phyloP scores from a whole-genome alignment of 306 rosid species.

The Gynostemma pentaphyllum region DNA sequence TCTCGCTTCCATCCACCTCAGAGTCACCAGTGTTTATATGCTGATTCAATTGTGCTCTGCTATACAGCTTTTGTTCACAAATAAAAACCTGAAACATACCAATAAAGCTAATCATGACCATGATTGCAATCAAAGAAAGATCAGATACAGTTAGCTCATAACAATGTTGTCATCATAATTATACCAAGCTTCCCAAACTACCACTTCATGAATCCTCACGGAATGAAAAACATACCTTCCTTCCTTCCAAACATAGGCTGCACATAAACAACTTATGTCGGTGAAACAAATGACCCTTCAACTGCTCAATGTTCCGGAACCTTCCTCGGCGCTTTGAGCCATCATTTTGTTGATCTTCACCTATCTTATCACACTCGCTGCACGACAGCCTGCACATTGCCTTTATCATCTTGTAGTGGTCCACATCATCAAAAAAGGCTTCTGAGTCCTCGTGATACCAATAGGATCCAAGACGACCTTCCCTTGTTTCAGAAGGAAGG shows the following conservation, averaged over 20 bases:
- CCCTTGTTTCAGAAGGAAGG: conserved; percentile 30
- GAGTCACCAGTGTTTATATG: conserved; percentile 80
- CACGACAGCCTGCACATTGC: conserved; percentile 65
- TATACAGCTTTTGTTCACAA: conserved; percentile 89
- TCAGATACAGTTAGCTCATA: not conserved
- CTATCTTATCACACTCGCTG: conserved; percentile 73
- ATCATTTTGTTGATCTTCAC: conserved; percentile 50
- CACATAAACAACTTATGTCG: conserved; percentile 77
- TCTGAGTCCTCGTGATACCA: conserved; percentile 47
- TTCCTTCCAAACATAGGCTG: conserved; percentile 80
- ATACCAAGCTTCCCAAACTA: not conserved
- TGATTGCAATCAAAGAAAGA: conserved; percentile 5
- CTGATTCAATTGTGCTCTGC: conserved; percentile 67
- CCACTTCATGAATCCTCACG: not conserved
- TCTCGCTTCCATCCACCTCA: conserved; percentile 94
- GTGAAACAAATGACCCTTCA: conserved; percentile 83
- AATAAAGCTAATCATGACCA: not conserved
- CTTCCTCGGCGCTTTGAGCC: conserved; percentile 44
- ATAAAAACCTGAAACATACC: conserved; percentile 49
- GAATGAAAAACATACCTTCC: conserved; percentile 47
- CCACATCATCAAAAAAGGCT: conserved; percentile 33
- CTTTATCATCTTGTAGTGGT: conserved; percentile 56
- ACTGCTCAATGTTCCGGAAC: conserved; percentile 71
- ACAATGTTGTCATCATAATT: not conserved
- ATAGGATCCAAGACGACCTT: conserved; percentile 33